Evolutionary conservation across 2,329 filamentous ascomycete species (phyloP).

Genomic region (Epichloe baconii): DNA sequence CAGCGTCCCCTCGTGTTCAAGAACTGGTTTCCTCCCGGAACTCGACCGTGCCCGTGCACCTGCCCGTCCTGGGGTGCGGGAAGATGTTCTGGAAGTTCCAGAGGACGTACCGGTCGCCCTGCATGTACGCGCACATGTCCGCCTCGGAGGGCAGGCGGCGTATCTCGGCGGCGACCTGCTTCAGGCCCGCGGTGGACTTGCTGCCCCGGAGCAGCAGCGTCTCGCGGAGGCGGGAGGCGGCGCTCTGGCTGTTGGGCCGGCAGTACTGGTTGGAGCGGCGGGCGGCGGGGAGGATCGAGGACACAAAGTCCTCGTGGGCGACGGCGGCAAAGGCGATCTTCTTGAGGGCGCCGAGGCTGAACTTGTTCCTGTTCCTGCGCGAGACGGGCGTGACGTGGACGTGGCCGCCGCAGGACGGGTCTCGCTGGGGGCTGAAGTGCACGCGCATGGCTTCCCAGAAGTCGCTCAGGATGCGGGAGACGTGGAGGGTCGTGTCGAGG

Average conservation of each 20-base stretch:
- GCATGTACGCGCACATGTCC: conserved; percentile 25
- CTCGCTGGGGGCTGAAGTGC: conserved; percentile 24
- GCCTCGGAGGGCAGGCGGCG: conserved; percentile 13
- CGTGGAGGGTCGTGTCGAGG: conserved; percentile 21
- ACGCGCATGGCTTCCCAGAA: conserved; percentile 30
- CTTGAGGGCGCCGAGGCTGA: conserved; percentile 22
- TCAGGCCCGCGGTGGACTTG: conserved; percentile 14
- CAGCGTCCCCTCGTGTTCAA: conserved; percentile 22
- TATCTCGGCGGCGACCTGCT: conserved; percentile 19
- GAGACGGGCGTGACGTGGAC: conserved; percentile 26
- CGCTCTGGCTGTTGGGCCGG: conserved; percentile 19
- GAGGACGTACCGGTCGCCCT: conserved; percentile 25
- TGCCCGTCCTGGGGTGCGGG: conserved; percentile 22
- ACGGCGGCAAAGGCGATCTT: conserved; percentile 24
- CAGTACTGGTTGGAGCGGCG: conserved; percentile 25
- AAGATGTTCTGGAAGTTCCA: conserved; percentile 29
- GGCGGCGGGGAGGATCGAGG: conserved; percentile 17
- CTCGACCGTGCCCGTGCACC: conserved; percentile 25
- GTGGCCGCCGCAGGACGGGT: conserved; percentile 25
- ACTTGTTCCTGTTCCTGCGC: conserved; percentile 20
- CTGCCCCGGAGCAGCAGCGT: conserved; percentile 14
- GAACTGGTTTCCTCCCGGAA: conserved; percentile 28
- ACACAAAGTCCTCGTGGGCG: conserved; percentile 23
- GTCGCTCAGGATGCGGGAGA: conserved; percentile 21
- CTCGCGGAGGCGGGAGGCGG: conserved; percentile 17